Evolutionary conservation across 306 rosid species (phyloP), one percentile per base, ranked within the genome.

Genomic region (Sphenostylis stenocarpa): DNA sequence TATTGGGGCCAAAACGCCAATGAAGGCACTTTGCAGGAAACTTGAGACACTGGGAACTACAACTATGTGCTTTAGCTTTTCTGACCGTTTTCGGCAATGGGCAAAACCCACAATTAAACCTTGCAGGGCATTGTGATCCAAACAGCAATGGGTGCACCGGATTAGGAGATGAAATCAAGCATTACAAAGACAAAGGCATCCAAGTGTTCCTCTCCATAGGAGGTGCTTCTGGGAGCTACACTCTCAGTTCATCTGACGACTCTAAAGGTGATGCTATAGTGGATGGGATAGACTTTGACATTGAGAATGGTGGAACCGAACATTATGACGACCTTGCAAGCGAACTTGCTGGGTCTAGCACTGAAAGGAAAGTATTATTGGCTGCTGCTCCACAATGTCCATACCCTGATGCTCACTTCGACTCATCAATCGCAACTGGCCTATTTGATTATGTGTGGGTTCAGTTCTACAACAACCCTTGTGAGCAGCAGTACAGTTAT

Each of bases 181-280:
- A 77, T 2, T 91, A 94, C 73, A 88, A 91, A 70, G 49, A 17
- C 24, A 45, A 24, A 61, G 82, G 76, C 41, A 82, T 89, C 81
- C 86, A 84, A 70, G 93, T 91, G 21, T 72, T 91, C 7, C 86
- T 91, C 62, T 91, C 94, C 34, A n/a, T 89, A 4, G 96, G 96
- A 1, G 96, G 96, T 0, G 78, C n/a, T 0, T 3, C 14, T 0
- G 82, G 81, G 0, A 56, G 82, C 73, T 89, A 89, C 85, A 74
- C 87, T 0, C 86, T 91, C 2, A 39, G 53, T 19, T 86, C 93
- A 0, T 77, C 88, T n/a, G 79, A 65, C 0, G 93, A 88, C 1
- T 93, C 90, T 0, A 77, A 10, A 16, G 14, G 63, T 29, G 3
- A 56, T 56, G 63, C 34, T 10, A 2, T 23, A 12, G 23, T 56